phyloP scores from a whole-genome alignment of 148 eudicot species.

The Chenopodium berlandieri region DNA sequence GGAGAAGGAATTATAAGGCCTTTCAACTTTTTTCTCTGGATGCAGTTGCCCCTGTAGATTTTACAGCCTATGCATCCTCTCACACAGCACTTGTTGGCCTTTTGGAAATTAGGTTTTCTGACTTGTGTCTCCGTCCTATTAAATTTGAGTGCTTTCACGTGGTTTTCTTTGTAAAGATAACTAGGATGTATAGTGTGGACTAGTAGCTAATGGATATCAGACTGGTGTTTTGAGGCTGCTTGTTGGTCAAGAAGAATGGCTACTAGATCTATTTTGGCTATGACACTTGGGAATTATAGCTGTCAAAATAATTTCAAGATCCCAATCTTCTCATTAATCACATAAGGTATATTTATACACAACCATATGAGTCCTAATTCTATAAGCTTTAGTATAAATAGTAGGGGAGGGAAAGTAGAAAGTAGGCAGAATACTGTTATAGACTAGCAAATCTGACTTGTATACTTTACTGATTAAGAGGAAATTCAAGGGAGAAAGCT shows the following conservation, averaged over 20 bases:
- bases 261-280: not conserved
- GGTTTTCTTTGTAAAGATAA: not conserved
- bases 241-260: not conserved
- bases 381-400: no score
- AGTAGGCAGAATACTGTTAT: no score
- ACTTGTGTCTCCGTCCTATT: not conserved
- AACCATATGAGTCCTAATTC: no score
- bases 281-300: not conserved
- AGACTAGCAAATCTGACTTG: no score
- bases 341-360: no score
- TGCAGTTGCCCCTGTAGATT: not conserved
- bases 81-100: not conserved
- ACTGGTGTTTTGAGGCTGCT: not conserved
- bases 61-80: not conserved
- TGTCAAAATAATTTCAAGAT: no score
- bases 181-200: not conserved
- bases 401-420: no score
- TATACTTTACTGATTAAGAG: no score
- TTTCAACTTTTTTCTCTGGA: not conserved
- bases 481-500: no score
- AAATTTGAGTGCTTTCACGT: not conserved
- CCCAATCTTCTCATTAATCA: no score
- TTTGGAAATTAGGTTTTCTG: not conserved
- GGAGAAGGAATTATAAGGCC: not conserved
- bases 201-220: not conserved